Percentiles rank a stretch among this genome's conserved stretches.
Evolutionary conservation across 495 filamentous ascomycete genomes (phyloP).

Genomic region (Cetradonia linearis): DNA sequence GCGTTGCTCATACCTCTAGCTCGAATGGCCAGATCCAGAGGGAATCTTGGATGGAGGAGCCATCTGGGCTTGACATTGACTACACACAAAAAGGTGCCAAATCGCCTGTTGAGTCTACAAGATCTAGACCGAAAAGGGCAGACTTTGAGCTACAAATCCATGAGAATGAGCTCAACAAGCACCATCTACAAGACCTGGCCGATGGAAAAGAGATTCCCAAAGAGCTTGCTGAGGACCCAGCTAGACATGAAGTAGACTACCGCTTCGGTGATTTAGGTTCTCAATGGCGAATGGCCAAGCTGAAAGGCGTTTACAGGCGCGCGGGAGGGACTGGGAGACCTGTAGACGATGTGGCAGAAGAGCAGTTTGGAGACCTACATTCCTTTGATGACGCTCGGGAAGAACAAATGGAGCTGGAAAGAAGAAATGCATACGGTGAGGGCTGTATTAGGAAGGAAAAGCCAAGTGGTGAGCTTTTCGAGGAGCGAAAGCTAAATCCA

Average conservation of each 20-base stretch:
- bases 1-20: conserved; percentile 20
- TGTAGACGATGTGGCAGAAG: conserved; percentile 70
- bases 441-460: conserved; percentile 82
- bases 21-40: conserved; percentile 40
- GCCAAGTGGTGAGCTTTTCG: conserved; percentile 77
- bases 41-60: conserved; percentile 92
- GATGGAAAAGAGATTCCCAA: conserved; percentile 43
- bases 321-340: conserved; percentile 59
- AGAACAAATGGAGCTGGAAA: conserved; percentile 85
- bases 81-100: conserved; percentile 62
- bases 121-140: conserved; percentile 42
- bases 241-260: conserved; percentile 62
- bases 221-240: conserved; percentile 40
- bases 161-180: conserved; percentile 63
- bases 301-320: conserved; percentile 74
- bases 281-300: conserved; percentile 90
- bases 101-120: conserved; percentile 38
- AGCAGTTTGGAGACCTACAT: conserved; percentile 70
- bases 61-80: conserved; percentile 70
- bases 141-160: conserved; percentile 71
- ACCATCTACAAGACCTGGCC: conserved; percentile 53
- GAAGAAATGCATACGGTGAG: conserved; percentile 72
- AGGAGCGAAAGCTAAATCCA: conserved; percentile 55
- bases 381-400: conserved; percentile 91
- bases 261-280: conserved; percentile 84